Evolutionary conservation across 2,329 filamentous ascomycete species (phyloP).

Genomic region (Thermomyces lanuginosus): DNA sequence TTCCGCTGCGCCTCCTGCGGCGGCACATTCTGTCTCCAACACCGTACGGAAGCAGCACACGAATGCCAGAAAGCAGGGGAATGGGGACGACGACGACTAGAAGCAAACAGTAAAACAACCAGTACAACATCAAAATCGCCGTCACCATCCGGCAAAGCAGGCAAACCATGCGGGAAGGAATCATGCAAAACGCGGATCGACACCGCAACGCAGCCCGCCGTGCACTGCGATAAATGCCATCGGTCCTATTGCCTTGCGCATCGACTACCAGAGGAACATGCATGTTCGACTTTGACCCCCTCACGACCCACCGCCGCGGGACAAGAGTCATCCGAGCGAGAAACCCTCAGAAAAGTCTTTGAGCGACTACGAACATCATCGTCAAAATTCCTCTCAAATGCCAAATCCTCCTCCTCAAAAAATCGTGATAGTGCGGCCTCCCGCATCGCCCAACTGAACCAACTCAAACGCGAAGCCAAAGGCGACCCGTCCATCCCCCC

Average conservation of each 20-base stretch:
- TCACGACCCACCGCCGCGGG: conserved; percentile 26
- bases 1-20: conserved; percentile 84
- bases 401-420: too few relatives aligned
- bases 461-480: conserved; percentile 73
- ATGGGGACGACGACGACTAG: conserved; percentile 38
- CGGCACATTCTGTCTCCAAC: conserved; percentile 77
- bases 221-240: conserved; percentile 35
- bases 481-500: conserved; percentile 65
- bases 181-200: conserved; percentile 38
- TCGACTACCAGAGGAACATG: conserved; percentile 50
- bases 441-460: conserved; percentile 55
- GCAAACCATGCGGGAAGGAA: conserved; percentile 34
- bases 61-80: conserved; percentile 45
- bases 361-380: conserved; percentile 60
- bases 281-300: conserved; percentile 59
- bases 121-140: conserved; percentile 22
- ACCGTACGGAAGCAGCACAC: conserved; percentile 74
- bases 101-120: conserved; percentile 13
- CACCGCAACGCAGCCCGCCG: conserved; percentile 34
- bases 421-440: too few relatives aligned
- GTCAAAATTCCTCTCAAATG: too few relatives aligned
- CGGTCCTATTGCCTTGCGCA: conserved; percentile 37
- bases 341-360: conserved; percentile 58
- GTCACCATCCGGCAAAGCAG: conserved; percentile 40
- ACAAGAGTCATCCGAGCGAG: conserved; percentile 32